Conservation (phyloP, 2,329 filamentous ascomycete genomes). For the Calcarisporium arbuscula region DNA sequence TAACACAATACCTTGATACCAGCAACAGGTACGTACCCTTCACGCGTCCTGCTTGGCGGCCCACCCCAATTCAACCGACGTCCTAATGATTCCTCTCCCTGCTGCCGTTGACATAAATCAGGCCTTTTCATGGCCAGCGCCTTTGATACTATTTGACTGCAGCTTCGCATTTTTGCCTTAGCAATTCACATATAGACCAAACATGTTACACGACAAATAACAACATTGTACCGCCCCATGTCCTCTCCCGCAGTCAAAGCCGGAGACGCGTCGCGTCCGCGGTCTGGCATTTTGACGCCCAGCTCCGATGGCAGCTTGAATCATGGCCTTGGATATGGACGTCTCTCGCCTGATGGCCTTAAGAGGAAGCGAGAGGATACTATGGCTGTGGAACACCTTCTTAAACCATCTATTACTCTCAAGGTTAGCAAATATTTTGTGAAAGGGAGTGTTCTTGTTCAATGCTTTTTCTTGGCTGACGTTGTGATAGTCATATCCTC, state of each 20-base stretch:
- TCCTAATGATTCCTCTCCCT: too few relatives aligned
- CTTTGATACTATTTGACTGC: too few relatives aligned
- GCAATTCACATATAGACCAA: background rate
- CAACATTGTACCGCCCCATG: conserved; percentile 18
- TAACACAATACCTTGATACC: too few relatives aligned
- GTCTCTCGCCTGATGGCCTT: conserved; percentile 19
- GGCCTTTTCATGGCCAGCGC: too few relatives aligned
- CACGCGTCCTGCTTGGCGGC: too few relatives aligned
- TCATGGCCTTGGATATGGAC: conserved; percentile 21
- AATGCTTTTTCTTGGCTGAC: too few relatives aligned
- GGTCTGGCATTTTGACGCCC: conserved; percentile 34
- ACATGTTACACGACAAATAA: conserved; percentile 7
- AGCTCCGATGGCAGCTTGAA: conserved; percentile 32
- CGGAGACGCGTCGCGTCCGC: conserved; percentile 44
- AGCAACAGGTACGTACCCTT: too few relatives aligned
- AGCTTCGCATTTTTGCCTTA: too few relatives aligned
- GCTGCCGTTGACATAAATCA: too few relatives aligned
- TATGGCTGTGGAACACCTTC: conserved; percentile 42
- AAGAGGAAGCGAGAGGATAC: conserved; percentile 31
- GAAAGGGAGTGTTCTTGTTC: background rate
- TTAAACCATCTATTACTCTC: conserved; percentile 45
- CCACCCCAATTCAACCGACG: too few relatives aligned
- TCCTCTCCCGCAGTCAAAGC: conserved; percentile 25
- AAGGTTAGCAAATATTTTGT: conserved; percentile 36
- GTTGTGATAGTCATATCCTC: conserved; percentile 45